These are phyloP conservation scores for Nicotiana rustica DNA, from an alignment of 305 asterid species.

Conservation along the genomic window DNA sequence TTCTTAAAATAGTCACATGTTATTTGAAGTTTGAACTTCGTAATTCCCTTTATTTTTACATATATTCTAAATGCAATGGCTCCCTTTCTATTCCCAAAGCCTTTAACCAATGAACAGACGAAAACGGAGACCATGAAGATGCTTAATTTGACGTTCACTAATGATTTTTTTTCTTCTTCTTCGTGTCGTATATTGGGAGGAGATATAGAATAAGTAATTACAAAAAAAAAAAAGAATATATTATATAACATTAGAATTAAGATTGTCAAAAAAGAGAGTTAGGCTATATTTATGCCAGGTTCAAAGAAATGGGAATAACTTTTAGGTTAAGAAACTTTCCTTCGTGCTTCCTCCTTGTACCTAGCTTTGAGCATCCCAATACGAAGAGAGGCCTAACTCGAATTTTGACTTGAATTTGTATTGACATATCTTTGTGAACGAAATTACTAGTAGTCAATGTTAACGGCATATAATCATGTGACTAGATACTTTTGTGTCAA, in stretches of 20 bases:
- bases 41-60: not conserved
- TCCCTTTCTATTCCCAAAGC: not conserved
- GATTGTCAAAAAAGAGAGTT: constrained; percentile 49
- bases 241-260: not conserved
- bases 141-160: constrained; percentile 27
- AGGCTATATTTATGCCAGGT: constrained; percentile 44
- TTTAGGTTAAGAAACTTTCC: constrained; percentile 40
- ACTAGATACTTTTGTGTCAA: constrained; percentile 33
- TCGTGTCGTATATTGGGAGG: not conserved
- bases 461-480: constrained; percentile 31
- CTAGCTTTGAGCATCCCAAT: constrained; percentile 27
- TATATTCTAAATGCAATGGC: constrained; percentile 5
- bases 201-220: not conserved
- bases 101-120: constrained; percentile 23
- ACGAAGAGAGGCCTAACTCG: constrained; percentile 34
- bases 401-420: constrained; percentile 17
- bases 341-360: constrained; percentile 13
- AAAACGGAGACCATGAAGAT: constrained; percentile 37
- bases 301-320: constrained; percentile 45
- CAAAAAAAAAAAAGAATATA: not conserved
- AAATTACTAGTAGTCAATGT: constrained; percentile 29
- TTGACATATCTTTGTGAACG: not conserved
- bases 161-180: not conserved
- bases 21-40: not conserved
- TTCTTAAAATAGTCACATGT: constrained; percentile 20